Evolutionary conservation across 2,329 filamentous ascomycete species (phyloP).

Genomic region (Magnaporthiopsis incrustans): DNA sequence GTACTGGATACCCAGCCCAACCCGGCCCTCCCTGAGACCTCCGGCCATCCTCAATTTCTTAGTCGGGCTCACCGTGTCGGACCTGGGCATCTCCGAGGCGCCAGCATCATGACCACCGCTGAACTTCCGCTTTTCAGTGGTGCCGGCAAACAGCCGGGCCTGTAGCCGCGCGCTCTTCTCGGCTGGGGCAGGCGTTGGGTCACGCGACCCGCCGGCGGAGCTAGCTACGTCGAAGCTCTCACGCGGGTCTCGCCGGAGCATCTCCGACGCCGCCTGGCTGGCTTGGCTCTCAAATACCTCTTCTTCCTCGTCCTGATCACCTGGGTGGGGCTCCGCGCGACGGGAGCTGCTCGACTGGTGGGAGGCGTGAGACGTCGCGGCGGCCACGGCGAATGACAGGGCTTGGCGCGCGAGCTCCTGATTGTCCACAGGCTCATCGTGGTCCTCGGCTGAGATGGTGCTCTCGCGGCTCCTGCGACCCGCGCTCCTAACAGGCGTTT

Average conservation of each 20-base stretch:
- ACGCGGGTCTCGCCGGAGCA: conserved; percentile 56
- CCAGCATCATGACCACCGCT: conserved; percentile 19
- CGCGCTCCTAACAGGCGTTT: conserved; percentile 35
- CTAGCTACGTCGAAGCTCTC: conserved; percentile 43
- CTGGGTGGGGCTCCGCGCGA: conserved; percentile 13
- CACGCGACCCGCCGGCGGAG: conserved; percentile 32
- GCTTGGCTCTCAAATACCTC: conserved; percentile 67
- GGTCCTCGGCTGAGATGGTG: conserved; percentile 63
- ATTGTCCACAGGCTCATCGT: conserved; percentile 30
- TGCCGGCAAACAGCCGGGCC: conserved; percentile 40
- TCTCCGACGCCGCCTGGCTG: conserved; percentile 66
- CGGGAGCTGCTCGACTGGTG: conserved; percentile 14
- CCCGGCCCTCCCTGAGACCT: conserved; percentile 28
- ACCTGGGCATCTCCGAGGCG: conserved; percentile 14
- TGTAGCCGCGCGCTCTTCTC: conserved; percentile 42
- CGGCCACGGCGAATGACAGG: conserved; percentile 39
- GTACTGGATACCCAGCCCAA: conserved; percentile 48
- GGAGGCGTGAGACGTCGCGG: conserved; percentile 17
- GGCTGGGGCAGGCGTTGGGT: conserved; percentile 30
- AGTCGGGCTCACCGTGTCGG: conserved; percentile 33
- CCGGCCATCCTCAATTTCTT: conserved; percentile 43
- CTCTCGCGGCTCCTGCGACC: conserved; percentile 71
- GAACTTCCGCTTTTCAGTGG: conserved; percentile 43
- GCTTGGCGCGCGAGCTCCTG: conserved; percentile 49
- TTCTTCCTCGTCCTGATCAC: conserved; percentile 41